A percentile compares a stretch with the other conserved stretches of the same genome.
Evolutionary conservation across 495 filamentous ascomycete genomes (phyloP).

Genomic region (Rhizodiscina lignyota): DNA sequence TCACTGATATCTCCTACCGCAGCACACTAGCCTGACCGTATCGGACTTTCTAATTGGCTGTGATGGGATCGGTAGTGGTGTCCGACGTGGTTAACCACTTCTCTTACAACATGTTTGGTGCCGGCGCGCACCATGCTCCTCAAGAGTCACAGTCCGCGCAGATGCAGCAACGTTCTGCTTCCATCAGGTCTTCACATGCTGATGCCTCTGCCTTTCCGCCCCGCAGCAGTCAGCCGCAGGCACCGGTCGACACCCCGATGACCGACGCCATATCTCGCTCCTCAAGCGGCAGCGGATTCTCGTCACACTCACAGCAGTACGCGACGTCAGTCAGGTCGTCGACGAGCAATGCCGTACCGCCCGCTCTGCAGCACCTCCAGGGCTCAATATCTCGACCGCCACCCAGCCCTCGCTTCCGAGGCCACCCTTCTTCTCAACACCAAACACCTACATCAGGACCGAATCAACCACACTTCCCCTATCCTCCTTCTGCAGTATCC

Average conservation of each 20-base stretch:
- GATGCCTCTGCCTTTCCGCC: slow-evolving; percentile 6
- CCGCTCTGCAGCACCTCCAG: slow-evolving; percentile 7
- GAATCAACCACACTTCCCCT: slow-evolving; percentile 5
- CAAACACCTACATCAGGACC: not conserved
- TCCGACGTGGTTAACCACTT: slow-evolving; percentile 14
- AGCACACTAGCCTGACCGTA: too few relatives aligned
- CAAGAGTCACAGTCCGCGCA: slow-evolving; percentile 11
- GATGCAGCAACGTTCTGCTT: slow-evolving; percentile 6
- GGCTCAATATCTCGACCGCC: slow-evolving; percentile 3
- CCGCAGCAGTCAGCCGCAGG: slow-evolving; percentile 5
- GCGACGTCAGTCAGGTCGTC: not conserved
- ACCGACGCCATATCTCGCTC: slow-evolving; percentile 9
- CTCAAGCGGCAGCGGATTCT: slow-evolving; percentile 1
- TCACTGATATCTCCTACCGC: too few relatives aligned
- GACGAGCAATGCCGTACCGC: not conserved
- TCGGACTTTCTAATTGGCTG: slow-evolving; percentile 4
- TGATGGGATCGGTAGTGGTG: slow-evolving; percentile 17
- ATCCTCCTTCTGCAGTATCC: slow-evolving; percentile 21
- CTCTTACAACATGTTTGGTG: slow-evolving; percentile 32
- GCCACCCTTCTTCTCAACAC: slow-evolving; percentile 1
- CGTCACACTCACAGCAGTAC: slow-evolving; percentile 6
- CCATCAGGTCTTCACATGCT: not conserved
- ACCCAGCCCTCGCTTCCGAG: slow-evolving; percentile 4
- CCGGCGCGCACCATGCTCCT: slow-evolving; percentile 22
- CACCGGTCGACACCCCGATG: slow-evolving; percentile 11